phyloP scores from a whole-genome alignment of 345 rosid species.

The Crucihimalaya himalaica region DNA sequence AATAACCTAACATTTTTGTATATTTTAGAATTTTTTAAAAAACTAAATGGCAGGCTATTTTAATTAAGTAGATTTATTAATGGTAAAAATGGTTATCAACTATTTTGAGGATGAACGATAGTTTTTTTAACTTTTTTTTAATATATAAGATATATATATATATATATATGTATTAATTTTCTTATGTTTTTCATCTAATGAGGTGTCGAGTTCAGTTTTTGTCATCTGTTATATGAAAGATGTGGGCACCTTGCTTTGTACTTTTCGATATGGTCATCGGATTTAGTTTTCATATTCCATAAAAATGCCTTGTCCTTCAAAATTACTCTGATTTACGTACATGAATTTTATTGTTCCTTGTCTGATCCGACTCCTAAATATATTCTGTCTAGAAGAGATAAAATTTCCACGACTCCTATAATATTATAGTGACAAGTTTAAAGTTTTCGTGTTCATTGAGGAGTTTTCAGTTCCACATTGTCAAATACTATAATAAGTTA shows the following conservation, averaged over 20 bases:
- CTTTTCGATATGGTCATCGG: neutral
- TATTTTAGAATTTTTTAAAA: too few species aligned
- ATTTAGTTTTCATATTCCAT: neutral
- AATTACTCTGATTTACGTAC: neutral
- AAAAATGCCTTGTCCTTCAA: neutral
- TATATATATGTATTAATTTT: too few species aligned
- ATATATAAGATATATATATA: too few species aligned
- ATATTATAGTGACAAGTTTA: constrained; percentile 11
- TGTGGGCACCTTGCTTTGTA: neutral
- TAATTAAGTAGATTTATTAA: too few species aligned
- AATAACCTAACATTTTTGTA: too few species aligned
- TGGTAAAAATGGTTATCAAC: too few species aligned
- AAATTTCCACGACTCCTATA: constrained; percentile 10
- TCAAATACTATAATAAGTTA: constrained; percentile 25
- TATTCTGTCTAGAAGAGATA: neutral
- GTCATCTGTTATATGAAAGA: too few species aligned
- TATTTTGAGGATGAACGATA: too few species aligned
- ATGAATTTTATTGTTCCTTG: constrained; percentile 14
- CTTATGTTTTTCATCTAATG: too few species aligned
- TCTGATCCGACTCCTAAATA: neutral
- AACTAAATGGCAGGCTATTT: too few species aligned
- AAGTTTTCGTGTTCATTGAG: constrained; percentile 22
- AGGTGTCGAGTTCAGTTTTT: too few species aligned
- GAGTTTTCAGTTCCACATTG: constrained; percentile 29
- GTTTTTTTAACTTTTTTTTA: too few species aligned